Percentiles rank a stretch among this genome's conserved stretches.
These are phyloP conservation scores for Neonectria neomacrospora DNA, from an alignment of 2,329 filamentous ascomycete genomes.

Conservation along the genomic window DNA sequence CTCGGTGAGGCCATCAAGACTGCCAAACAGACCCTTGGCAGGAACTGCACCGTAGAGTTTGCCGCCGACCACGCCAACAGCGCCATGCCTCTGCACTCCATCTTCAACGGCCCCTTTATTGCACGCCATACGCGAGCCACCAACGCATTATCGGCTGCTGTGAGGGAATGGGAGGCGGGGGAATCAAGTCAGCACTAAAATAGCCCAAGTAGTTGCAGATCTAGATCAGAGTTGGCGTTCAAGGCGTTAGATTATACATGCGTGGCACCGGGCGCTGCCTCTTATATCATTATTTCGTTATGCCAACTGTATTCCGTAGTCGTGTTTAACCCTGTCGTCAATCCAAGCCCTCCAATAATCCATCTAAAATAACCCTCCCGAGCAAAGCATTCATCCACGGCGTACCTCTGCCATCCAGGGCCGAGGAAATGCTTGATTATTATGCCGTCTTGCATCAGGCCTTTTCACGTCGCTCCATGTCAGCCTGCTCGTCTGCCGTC, in stretches of 20 bases:
- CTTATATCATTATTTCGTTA: slow-evolving; percentile 7
- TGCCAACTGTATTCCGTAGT: not conserved
- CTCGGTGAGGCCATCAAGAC: slow-evolving; percentile 76
- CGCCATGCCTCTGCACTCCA: slow-evolving; percentile 63
- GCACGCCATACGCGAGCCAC: slow-evolving; percentile 65
- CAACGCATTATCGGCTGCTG: slow-evolving; percentile 53
- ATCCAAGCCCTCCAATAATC: not conserved
- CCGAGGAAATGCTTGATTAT: not conserved
- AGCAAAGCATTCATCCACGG: not conserved
- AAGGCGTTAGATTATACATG: not conserved
- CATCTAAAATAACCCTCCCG: not conserved
- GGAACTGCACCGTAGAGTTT: slow-evolving; percentile 72
- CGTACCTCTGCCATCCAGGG: not conserved
- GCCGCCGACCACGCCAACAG: slow-evolving; percentile 82
- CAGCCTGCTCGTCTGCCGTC: slow-evolving; percentile 66
- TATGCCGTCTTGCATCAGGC: not conserved
- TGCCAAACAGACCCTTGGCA: slow-evolving; percentile 71
- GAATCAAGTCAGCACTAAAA: slow-evolving; percentile 17
- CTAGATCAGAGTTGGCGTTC: not conserved
- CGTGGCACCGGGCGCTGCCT: not conserved
- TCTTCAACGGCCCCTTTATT: slow-evolving; percentile 69
- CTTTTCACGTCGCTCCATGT: slow-evolving; percentile 30
- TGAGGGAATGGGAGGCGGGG: slow-evolving; percentile 36
- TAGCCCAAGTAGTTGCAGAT: slow-evolving; percentile 1
- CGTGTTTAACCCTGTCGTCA: not conserved